Percentiles rank a stretch among this genome's conserved stretches.
phyloP scores from a whole-genome alignment of 2,329 filamentous ascomycete species.

The Arthroderma uncinatum region DNA sequence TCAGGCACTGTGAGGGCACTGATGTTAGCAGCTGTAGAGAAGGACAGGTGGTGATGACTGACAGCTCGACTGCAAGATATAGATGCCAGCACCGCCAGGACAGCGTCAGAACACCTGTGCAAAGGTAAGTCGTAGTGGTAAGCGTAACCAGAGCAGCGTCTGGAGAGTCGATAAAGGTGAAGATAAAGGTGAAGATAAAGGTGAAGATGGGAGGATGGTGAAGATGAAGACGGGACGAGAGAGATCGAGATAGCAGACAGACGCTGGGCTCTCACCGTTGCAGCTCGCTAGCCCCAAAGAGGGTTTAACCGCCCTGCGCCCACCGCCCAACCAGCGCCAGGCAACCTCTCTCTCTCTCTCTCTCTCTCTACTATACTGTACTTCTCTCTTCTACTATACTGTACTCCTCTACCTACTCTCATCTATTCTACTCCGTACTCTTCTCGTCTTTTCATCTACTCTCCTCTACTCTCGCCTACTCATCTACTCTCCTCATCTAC shows the following conservation, averaged over 20 bases:
- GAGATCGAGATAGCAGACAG: slow-evolving; percentile 5
- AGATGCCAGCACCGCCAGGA: too few species aligned
- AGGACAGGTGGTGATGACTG: background rate
- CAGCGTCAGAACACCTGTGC: too few species aligned
- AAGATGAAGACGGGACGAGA: slow-evolving; percentile 2
- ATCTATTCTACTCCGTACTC: too few species aligned
- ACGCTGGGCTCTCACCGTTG: slow-evolving; percentile 1
- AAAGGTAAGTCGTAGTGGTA: too few species aligned
- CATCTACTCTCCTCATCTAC: too few species aligned
- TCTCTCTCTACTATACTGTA: too few species aligned
- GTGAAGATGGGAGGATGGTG: background rate
- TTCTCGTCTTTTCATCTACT: background rate
- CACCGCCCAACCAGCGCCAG: background rate
- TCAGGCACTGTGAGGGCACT: background rate
- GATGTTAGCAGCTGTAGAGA: background rate
- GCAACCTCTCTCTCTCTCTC: background rate
- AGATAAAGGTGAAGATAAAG: background rate
- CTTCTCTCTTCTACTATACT: too few species aligned
- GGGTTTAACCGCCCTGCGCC: slow-evolving; percentile 3
- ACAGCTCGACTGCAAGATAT: background rate
- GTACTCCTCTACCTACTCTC: too few species aligned
- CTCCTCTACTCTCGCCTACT: too few species aligned
- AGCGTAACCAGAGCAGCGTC: too few species aligned
- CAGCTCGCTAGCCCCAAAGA: background rate
- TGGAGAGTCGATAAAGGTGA: too few species aligned